phyloP scores from a whole-genome alignment of 2,329 filamentous ascomycete genomes.

The Colletotrichum tamarilloi region DNA sequence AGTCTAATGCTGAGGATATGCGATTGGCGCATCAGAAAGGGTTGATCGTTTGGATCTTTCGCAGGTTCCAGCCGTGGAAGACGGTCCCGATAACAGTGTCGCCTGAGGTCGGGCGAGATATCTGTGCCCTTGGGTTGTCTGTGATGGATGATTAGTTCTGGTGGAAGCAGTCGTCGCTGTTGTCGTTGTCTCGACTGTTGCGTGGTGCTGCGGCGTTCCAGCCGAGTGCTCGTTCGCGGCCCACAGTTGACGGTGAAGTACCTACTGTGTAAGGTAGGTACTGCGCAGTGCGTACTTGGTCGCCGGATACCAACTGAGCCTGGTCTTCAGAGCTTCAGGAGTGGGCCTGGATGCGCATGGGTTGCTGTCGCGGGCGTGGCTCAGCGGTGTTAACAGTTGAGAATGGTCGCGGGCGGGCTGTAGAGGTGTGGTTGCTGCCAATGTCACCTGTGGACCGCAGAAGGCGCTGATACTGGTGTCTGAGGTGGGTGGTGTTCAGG shows the following conservation, averaged over 20 bases:
- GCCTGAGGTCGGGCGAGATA: background rate
- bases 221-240: background rate
- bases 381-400: background rate
- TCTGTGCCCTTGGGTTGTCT: background rate
- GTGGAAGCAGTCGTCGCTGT: background rate
- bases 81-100: background rate
- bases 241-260: background rate
- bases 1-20: slow-evolving; percentile 18
- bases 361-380: background rate
- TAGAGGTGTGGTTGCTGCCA: slow-evolving; percentile 3
- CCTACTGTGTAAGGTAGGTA: no score
- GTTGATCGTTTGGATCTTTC: background rate
- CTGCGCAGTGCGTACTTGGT: background rate
- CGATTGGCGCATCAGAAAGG: slow-evolving; percentile 9
- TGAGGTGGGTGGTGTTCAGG: background rate
- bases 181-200: slow-evolving; percentile 1
- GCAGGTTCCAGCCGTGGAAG: background rate
- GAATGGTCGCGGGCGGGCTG: background rate
- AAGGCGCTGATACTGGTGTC: background rate
- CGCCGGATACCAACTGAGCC: slow-evolving; percentile 1
- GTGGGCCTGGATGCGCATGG: slow-evolving; percentile 22
- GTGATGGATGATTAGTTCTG: background rate
- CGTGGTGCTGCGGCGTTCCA: slow-evolving; percentile 3
- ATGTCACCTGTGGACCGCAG: background rate
- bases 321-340: slow-evolving; percentile 14